Base-by-base conservation (phyloP, 129 eudicot species). In the Pseudognaphalium luteoalbum region DNA sequence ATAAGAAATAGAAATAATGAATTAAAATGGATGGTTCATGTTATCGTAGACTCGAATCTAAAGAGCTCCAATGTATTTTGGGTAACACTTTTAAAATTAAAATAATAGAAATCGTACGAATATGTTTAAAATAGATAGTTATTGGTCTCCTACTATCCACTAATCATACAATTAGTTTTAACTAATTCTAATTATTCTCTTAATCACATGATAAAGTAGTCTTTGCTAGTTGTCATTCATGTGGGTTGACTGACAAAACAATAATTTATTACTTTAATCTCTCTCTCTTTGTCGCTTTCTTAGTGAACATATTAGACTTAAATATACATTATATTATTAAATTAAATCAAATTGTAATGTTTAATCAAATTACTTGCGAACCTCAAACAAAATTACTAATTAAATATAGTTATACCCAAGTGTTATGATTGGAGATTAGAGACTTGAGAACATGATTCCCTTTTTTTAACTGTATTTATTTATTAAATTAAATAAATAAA, bases 141-240 rank as follows among this genome's bases (percentile, higher is more conserved):
- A 17, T 2, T 16, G 3, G 41, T 25, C 62, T 50, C 74, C 30
- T 42, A 76, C 19, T 66, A 42, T 66, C 73, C 16, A 56, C 15
- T 60, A 41, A 33, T 17, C 9, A 30, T 42, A 15, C 41, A 10
- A 0, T 10, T 50, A 76, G 3, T 33, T 65, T 34, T 50, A 79
- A 11, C 28, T 35, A 25, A 35, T 7, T 37, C 16, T 17, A 19
- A 4, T 28, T 73, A 80, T 73, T 73, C 69, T 16, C 19, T 29
- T 52, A 34, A 34, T n/a, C 63, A 56, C 69, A 22, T 47, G 4
- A 44, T 52, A 65, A 66, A 72, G 62, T 80, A 41, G 66, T 73
- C 9, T 64, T 52, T 41, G 69, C 83, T 72, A 80, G 78, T 39
- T 72, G 83, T 39, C 65, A 42, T 57, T 32, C 82, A 78, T 70